Conservation (phyloP, 768 basidiomycete genomes). For the Psilocybe tampanensis region DNA sequence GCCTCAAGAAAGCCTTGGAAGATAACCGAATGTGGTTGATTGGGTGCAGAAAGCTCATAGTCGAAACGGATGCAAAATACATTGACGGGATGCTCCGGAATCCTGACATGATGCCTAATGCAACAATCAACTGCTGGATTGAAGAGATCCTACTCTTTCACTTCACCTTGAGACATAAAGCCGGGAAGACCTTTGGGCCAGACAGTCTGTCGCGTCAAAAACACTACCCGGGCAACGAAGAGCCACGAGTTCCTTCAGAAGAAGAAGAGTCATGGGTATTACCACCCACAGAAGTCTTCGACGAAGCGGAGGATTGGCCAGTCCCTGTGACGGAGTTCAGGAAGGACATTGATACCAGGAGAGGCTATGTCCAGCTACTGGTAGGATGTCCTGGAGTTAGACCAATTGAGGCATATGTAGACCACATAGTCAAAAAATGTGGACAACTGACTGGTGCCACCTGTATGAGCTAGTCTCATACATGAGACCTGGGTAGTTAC, state of each 20-base stretch:
- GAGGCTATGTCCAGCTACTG: constrained; percentile 6
- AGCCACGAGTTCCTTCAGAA: constrained; percentile 19
- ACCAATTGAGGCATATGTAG: too few species aligned
- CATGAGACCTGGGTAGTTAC: too few species aligned
- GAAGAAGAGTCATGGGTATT: too few species aligned
- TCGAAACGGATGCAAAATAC: constrained; percentile 36
- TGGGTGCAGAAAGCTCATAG: constrained; percentile 28
- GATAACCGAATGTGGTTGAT: too few species aligned
- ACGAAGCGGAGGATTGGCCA: neutral
- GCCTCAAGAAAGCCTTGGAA: constrained; percentile 29
- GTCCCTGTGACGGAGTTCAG: neutral
- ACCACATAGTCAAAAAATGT: too few species aligned
- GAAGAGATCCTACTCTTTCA: constrained; percentile 35
- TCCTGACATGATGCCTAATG: too few species aligned
- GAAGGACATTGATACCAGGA: too few species aligned
- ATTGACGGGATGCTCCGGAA: constrained; percentile 34
- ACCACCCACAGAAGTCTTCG: constrained; percentile 22
- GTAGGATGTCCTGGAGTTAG: too few species aligned
- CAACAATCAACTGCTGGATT: too few species aligned
- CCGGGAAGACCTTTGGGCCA: too few species aligned
- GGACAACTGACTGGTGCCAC: too few species aligned
- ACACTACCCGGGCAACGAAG: neutral
- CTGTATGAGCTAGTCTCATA: too few species aligned
- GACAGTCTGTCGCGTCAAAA: constrained; percentile 32
- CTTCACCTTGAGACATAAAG: constrained; percentile 32